Conservation (phyloP, 352 stramenopile species). For the Globisporangium alternatum region DNA sequence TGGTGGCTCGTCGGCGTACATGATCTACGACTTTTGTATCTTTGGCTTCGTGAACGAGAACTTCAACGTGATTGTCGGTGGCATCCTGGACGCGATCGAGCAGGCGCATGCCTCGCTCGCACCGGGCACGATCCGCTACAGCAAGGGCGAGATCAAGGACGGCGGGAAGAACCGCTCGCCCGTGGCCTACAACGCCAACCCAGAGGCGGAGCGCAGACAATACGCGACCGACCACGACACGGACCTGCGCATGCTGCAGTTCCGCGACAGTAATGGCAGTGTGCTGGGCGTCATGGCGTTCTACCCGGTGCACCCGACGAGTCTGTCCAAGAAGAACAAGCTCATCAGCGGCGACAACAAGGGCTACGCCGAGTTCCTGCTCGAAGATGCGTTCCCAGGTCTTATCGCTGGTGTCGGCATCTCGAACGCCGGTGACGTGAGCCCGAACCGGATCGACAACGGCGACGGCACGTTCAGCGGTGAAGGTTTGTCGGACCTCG, state of each 20-base stretch:
- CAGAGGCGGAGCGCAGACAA: slow-evolving; percentile 38
- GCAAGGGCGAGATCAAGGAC: slow-evolving; percentile 25
- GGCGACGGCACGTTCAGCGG: slow-evolving; percentile 42
- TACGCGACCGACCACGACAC: slow-evolving; percentile 66
- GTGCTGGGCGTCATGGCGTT: slow-evolving; percentile 66
- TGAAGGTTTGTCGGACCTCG: slow-evolving; percentile 27
- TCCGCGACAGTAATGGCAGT: slow-evolving; percentile 30
- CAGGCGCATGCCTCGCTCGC: slow-evolving; percentile 49
- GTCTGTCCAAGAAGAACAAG: slow-evolving; percentile 63
- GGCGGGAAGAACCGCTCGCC: slow-evolving; percentile 70
- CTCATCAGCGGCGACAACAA: slow-evolving; percentile 86
- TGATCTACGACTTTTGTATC: slow-evolving; percentile 61
- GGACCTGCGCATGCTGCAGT: slow-evolving; percentile 60
- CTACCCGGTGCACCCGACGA: slow-evolving; percentile 78
- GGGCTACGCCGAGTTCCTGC: slow-evolving; percentile 42
- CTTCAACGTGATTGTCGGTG: slow-evolving; percentile 64
- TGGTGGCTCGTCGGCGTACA: slow-evolving; percentile 72
- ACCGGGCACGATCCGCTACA: slow-evolving; percentile 36
- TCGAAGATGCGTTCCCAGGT: slow-evolving; percentile 28
- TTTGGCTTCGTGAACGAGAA: slow-evolving; percentile 45
- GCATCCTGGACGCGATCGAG: slow-evolving; percentile 61
- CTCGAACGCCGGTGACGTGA: slow-evolving; percentile 43
- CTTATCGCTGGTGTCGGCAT: slow-evolving; percentile 35
- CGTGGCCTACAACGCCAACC: slow-evolving; percentile 66
- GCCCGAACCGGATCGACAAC: slow-evolving; percentile 43